phyloP scores from a whole-genome alignment of 768 basidiomycete genomes.

The Boletus bicolor region DNA sequence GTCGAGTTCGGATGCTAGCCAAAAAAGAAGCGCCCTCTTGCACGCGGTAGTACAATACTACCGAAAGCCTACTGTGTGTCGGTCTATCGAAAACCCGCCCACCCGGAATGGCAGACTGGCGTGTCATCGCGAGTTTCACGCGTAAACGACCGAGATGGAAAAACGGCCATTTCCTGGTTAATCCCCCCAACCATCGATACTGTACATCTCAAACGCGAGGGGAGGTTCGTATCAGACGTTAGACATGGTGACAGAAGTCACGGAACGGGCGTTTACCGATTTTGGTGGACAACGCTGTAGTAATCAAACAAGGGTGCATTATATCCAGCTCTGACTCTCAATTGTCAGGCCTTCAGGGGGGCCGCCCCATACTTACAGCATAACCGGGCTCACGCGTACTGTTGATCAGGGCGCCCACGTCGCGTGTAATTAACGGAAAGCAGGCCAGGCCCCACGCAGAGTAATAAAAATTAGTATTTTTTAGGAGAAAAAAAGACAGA shows the following conservation, averaged over 20 bases:
- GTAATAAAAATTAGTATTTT: no score
- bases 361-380: no score
- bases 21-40: not conserved
- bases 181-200: not conserved
- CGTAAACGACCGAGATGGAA: not conserved
- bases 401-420: no score
- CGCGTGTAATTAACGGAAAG: no score
- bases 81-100: not conserved
- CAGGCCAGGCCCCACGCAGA: no score
- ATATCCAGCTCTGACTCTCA: no score
- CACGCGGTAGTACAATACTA: not conserved
- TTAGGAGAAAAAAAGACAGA: no score
- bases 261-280: not conserved
- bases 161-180: not conserved
- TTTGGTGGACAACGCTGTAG: not conserved
- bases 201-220: conserved; percentile 2
- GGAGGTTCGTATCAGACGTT: not conserved
- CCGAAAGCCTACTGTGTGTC: not conserved
- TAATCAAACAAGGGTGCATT: not conserved
- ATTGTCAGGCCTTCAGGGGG: no score
- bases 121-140: conserved; percentile 17
- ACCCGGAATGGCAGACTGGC: not conserved
- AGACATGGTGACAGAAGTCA: conserved; percentile 5
- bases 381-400: not conserved
- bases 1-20: conserved; percentile 1